These are phyloP conservation scores for Fusarium sarcochroum DNA, from an alignment of 2,329 filamentous ascomycete genomes.

Conservation along the genomic window DNA sequence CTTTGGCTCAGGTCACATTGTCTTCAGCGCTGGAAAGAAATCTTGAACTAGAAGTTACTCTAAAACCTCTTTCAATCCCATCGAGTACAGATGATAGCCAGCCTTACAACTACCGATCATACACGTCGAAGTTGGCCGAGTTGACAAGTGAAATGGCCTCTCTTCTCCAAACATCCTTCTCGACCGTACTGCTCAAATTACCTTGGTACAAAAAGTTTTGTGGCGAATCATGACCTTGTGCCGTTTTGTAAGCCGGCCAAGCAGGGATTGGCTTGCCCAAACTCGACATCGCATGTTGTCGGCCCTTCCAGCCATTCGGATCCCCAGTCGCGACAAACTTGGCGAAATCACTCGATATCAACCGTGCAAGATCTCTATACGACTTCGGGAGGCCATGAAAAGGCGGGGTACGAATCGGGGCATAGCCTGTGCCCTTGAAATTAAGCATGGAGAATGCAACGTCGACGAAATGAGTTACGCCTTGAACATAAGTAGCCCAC, in stretches of 20 bases:
- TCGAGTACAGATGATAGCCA: no score
- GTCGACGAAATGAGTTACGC: constrained; percentile 26
- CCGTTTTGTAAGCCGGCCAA: constrained; percentile 12
- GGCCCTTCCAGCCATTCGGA: constrained; percentile 28
- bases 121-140: constrained; percentile 11
- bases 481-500: constrained; percentile 26
- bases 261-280: constrained; percentile 10
- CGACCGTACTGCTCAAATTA: constrained; percentile 19
- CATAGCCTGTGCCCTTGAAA: constrained; percentile 21
- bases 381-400: constrained; percentile 19
- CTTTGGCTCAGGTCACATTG: no score
- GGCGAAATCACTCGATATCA: constrained; percentile 21
- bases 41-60: no score
- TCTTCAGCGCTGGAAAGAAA: no score
- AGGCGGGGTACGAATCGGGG: constrained; percentile 22
- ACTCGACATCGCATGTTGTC: not conserved
- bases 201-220: constrained; percentile 22
- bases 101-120: constrained; percentile 10
- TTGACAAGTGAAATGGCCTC: constrained; percentile 19
- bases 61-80: no score
- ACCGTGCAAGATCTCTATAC: constrained; percentile 17
- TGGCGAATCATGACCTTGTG: not conserved
- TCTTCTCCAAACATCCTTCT: constrained; percentile 8
- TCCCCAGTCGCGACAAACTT: constrained; percentile 27
- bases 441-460: constrained; percentile 32